Evolutionary conservation across 305 asterid genomes (phyloP).

Genomic region (Fraxinus albicans): DNA sequence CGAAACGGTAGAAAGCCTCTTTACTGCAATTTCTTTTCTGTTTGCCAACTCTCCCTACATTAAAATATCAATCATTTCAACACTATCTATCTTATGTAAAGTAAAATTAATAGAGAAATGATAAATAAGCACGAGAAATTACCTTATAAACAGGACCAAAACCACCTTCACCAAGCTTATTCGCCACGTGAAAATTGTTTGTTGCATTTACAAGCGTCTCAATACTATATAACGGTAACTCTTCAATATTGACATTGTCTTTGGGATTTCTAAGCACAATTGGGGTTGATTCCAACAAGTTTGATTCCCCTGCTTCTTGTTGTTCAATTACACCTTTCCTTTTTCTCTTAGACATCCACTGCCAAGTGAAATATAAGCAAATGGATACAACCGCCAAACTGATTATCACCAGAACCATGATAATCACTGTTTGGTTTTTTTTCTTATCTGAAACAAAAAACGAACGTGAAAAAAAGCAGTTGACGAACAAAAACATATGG

Average conservation of each 20-base stretch:
- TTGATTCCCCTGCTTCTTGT: neutral
- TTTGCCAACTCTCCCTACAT: neutral
- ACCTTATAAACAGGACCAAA: conserved; percentile 28
- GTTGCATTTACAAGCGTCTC: conserved; percentile 17
- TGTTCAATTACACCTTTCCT: neutral
- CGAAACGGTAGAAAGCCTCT: conserved; percentile 7
- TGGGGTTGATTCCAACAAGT: neutral
- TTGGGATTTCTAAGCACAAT: neutral
- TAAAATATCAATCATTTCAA: neutral
- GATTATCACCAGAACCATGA: conserved; percentile 2
- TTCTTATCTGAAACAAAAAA: conserved; percentile 9
- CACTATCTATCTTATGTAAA: no score
- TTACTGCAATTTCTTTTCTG: conserved; percentile 5
- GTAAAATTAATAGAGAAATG: neutral
- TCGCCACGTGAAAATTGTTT: conserved; percentile 2
- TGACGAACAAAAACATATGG: neutral
- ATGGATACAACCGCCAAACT: neutral
- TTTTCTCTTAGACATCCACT: conserved; percentile 21
- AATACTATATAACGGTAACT: conserved; percentile 15
- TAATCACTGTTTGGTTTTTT: conserved; percentile 16
- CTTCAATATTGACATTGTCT: conserved; percentile 9
- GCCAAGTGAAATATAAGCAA: conserved; percentile 10
- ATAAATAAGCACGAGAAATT: neutral
- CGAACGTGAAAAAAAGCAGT: neutral
- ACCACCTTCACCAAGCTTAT: conserved; percentile 31